These are phyloP conservation scores for Penicillium paxilli DNA, from an alignment of 495 filamentous ascomycete genomes.

Conservation along the genomic window DNA sequence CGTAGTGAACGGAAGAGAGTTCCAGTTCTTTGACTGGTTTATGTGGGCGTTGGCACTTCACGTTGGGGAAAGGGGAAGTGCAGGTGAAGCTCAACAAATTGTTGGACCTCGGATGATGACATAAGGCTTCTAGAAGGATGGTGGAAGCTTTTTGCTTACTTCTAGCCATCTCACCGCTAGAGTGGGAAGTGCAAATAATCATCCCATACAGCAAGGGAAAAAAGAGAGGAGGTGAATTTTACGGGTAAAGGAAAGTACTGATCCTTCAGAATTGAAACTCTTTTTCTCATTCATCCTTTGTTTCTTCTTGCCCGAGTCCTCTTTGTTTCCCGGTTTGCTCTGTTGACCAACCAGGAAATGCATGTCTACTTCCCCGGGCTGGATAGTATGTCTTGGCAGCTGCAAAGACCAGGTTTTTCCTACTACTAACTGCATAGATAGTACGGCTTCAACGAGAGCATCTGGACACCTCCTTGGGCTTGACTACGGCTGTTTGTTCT, in stretches of 20 bases:
- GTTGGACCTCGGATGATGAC: slow-evolving; percentile 23
- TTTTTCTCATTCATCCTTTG: not conserved
- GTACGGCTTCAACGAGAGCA: not conserved
- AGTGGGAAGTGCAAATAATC: too few relatives aligned
- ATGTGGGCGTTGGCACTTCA: not conserved
- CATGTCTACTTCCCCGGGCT: too few relatives aligned
- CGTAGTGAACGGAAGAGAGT: slow-evolving; percentile 1
- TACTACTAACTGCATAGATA: too few relatives aligned
- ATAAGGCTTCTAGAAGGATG: slow-evolving; percentile 26
- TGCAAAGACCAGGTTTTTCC: not conserved
- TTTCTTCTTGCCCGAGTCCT: not conserved
- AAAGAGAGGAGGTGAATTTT: not conserved
- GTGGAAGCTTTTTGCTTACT: not conserved
- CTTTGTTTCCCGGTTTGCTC: too few relatives aligned
- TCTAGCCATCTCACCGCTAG: too few relatives aligned
- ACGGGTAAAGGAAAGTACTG: not conserved
- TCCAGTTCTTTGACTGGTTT: not conserved
- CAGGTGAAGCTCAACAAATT: slow-evolving; percentile 11
- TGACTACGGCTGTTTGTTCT: not conserved
- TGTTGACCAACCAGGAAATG: too few relatives aligned
- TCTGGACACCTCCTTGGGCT: not conserved
- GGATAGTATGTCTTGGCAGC: too few relatives aligned
- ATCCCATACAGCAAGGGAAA: too few relatives aligned
- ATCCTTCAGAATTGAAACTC: not conserved
- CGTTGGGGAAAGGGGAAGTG: not conserved